Conservation (phyloP, 108 stramenopile species). For the Pseudonitzschia pungens region DNA sequence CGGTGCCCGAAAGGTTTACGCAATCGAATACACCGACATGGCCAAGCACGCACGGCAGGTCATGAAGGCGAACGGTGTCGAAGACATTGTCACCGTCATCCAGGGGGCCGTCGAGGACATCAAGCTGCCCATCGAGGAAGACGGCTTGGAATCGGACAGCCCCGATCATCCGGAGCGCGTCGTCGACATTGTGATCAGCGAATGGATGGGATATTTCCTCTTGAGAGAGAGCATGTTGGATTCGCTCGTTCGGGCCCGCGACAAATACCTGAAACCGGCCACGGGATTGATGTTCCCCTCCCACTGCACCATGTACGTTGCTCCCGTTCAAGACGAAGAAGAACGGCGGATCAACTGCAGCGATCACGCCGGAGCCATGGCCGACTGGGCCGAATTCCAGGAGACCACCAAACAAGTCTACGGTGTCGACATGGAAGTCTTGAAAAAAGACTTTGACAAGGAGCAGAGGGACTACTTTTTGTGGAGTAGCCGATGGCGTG, state of each 20-base stretch:
- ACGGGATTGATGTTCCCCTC: constrained; percentile 96
- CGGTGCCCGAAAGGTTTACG: constrained; percentile 92
- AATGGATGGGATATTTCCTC: constrained; percentile 99
- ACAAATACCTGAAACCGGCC: constrained; percentile 84
- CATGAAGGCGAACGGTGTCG: constrained; percentile 89
- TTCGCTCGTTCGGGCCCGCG: constrained; percentile 89
- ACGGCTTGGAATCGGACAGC: constrained; percentile 55
- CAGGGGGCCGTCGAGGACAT: constrained; percentile 91
- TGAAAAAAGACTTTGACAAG: constrained; percentile 85
- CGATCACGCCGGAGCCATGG: constrained; percentile 87
- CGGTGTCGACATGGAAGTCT: constrained; percentile 88
- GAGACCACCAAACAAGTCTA: constrained; percentile 84
- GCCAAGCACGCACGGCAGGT: constrained; percentile 91
- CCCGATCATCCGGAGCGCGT: constrained; percentile 56
- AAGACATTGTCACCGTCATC: constrained; percentile 94
- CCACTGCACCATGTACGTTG: constrained; percentile 93
- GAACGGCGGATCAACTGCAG: constrained; percentile 73
- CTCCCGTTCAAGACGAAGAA: constrained; percentile 90
- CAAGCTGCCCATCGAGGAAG: constrained; percentile 73
- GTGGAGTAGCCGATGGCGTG: constrained; percentile 89
- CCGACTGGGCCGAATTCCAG: constrained; percentile 89
- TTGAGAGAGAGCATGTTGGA: constrained; percentile 97
- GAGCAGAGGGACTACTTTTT: constrained; percentile 97
- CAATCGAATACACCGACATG: constrained; percentile 98
- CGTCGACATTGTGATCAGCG: constrained; percentile 96